Base-by-base conservation (phyloP, 345 rosid genomes). In the Geranium brycei region DNA sequence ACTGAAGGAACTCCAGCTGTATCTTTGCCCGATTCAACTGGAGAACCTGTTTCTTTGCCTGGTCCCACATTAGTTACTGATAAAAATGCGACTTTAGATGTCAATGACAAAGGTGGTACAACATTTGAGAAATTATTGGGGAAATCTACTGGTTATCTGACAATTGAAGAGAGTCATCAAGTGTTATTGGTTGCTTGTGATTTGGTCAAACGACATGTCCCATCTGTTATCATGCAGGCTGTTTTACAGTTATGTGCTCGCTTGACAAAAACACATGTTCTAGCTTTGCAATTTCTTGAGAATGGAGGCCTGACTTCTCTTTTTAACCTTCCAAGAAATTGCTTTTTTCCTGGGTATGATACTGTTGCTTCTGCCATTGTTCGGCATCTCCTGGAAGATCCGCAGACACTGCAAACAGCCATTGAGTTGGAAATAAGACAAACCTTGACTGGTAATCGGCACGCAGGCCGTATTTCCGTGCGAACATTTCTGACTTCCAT, bases 371-470 rank as follows among this genome's bases (percentile, higher is more conserved):
- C 96, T 76, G 81, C 83, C 60, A 89, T 92, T 40, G 76, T 89
- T 18, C 78, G 95, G 6, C 98, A 92, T 82, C 95, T 92, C 58
- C 83, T 92, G 67, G 98, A 92, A 80, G 98, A 92, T 77, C 93
- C 98, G 66, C 98, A 86, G 73, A 92, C 95, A 31, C 81, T 92
- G 74, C 98, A 92, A 85, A 79, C 82, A 58, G 96, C 98, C 5
- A 92, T 92, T 96, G 98, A 92, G 70, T 79, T 87, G 81, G 98
- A 92, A 78, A 89, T 92, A 70, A 76, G 85, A 18, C 95, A 89
- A 81, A 79, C 82, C 63, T 78, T 92, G 72, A 82, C 81, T 82
- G 86, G 85, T 69, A 84, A 77, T 71, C 68, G 93, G 73, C 87
- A 83, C 71, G 79, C 83, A 38, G 98, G 95, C 19, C 89, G 85